Base-by-base conservation (phyloP, 495 filamentous ascomycete genomes). In the Arthonia radiata region DNA sequence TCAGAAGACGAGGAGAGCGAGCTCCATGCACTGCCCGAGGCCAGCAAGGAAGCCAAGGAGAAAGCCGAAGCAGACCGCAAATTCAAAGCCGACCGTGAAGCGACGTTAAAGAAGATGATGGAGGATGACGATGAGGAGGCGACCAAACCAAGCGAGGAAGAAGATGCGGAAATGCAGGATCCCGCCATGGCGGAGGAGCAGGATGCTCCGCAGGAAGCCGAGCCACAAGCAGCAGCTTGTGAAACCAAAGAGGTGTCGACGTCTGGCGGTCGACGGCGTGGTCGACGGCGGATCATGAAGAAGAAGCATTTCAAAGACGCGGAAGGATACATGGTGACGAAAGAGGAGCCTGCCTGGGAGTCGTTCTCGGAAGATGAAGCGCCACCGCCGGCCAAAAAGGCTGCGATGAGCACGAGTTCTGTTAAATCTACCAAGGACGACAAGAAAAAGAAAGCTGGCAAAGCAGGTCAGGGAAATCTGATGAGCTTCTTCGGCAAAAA, bases 401-500 rank as follows among this genome's bases (percentile, higher is more conserved):
- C 62, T 19, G 72, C 62, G 25, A 42, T 55, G 5, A 36, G 53
- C 35, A 44, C 47, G 7, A 7, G 19, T 11, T 6, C 19, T 11
- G 6, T 22, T 11, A 6, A 22, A 11, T 22, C 7, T 6, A 32
- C 38, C 36, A 10, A 37, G 35, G 13, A 21, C 39, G 3, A 16
- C 33, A 7, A 41, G 40, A 16, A 28, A 34, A 25, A 46, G 44
- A 25, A 41, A 30, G 24, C 37, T 35, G 15, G 22, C 30, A 15
- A 43, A 41, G 24, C 59, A 5, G 67, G 66, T 15, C 76, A 90
- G 39, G 80, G 83, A 6, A 91, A 64, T 47, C 91, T 93, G 41
- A 90, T 78, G 77, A 75, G 70, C 2, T 94, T 91, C 50, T 92
- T 94, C 51, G 59, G 56, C 7, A 94, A 92, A 55, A 90, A 83